Percentiles rank a stretch among this genome's conserved stretches.
These are phyloP conservation scores for Saccharomycopsis schoenii DNA, from an alignment of 805 yeast species.

Conservation along the genomic window DNA sequence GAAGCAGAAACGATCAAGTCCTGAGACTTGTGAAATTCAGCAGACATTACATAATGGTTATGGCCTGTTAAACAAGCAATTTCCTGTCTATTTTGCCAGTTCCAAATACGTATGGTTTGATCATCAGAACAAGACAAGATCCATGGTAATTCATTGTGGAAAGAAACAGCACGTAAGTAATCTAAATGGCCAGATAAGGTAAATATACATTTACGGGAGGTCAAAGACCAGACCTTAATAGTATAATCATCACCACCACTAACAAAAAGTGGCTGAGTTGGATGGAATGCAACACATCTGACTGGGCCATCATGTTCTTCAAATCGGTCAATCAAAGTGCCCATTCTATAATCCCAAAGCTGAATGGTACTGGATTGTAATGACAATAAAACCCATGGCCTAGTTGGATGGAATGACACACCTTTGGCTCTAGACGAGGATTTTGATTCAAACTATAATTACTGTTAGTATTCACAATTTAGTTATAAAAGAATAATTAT, in stretches of 20 bases:
- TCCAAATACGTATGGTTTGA: slow-evolving; percentile 98
- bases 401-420: slow-evolving; percentile 90
- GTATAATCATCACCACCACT: slow-evolving; percentile 97
- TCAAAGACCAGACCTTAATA: slow-evolving; percentile 92
- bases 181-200: slow-evolving; percentile 91
- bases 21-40: slow-evolving; percentile 93
- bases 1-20: slow-evolving; percentile 94
- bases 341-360: slow-evolving; percentile 99
- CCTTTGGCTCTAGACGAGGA: slow-evolving; percentile 90
- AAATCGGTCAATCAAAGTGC: slow-evolving; percentile 88
- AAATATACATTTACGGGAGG: slow-evolving; percentile 83
- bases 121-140: slow-evolving; percentile 92
- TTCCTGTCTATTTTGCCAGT: slow-evolving; percentile 98
- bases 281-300: slow-evolving; percentile 90
- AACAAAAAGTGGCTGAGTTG: slow-evolving; percentile 93
- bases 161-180: slow-evolving; percentile 86
- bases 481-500: not conserved
- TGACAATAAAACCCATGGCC: slow-evolving; percentile 95
- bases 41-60: slow-evolving; percentile 96
- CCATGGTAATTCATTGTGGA: slow-evolving; percentile 97
- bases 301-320: slow-evolving; percentile 99
- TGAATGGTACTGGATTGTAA: slow-evolving; percentile 97
- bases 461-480: slow-evolving; percentile 9
- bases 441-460: slow-evolving; percentile 79
- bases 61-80: slow-evolving; percentile 97